These are phyloP conservation scores for Clonostachys chloroleuca DNA, from an alignment of 2,329 filamentous ascomycete species.

Conservation along the genomic window DNA sequence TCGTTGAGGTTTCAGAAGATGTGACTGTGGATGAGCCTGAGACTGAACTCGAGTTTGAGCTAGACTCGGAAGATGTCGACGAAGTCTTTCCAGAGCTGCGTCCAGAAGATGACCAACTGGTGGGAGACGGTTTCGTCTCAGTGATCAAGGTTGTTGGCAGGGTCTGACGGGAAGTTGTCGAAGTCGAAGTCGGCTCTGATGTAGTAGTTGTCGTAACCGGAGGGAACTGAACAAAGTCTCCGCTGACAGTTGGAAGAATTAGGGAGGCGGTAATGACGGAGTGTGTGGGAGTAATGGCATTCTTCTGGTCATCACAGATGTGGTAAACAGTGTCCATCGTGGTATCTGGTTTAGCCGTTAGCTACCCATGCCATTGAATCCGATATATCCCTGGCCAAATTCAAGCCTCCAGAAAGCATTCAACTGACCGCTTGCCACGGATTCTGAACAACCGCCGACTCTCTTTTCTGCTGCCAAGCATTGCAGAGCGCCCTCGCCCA, in stretches of 20 bases:
- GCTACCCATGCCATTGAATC: background rate
- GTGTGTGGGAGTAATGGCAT: conserved; percentile 53
- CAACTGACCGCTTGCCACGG: conserved; percentile 28
- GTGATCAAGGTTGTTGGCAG: background rate
- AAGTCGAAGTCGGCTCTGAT: background rate
- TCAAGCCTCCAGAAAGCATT: background rate
- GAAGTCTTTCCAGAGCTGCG: no score
- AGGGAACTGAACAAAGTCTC: conserved; percentile 20
- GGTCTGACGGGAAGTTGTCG: background rate
- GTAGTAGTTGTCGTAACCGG: conserved; percentile 5
- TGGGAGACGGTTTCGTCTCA: background rate
- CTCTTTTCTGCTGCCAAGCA: conserved; percentile 55
- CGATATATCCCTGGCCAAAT: background rate
- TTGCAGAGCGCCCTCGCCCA: conserved; percentile 68
- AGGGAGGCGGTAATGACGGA: conserved; percentile 53
- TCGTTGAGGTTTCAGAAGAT: background rate
- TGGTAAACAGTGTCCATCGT: conserved; percentile 42
- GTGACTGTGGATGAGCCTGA: no score
- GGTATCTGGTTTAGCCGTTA: background rate
- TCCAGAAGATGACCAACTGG: no score
- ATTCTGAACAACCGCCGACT: conserved; percentile 44
- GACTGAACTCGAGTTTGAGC: no score
- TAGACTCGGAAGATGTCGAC: no score
- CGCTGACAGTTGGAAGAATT: conserved; percentile 22
- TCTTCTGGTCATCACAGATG: conserved; percentile 50